Percentiles rank a stretch among this genome's conserved stretches.
Evolutionary conservation across 345 rosid species (phyloP).

Genomic region (Sonneratia caseolaris): DNA sequence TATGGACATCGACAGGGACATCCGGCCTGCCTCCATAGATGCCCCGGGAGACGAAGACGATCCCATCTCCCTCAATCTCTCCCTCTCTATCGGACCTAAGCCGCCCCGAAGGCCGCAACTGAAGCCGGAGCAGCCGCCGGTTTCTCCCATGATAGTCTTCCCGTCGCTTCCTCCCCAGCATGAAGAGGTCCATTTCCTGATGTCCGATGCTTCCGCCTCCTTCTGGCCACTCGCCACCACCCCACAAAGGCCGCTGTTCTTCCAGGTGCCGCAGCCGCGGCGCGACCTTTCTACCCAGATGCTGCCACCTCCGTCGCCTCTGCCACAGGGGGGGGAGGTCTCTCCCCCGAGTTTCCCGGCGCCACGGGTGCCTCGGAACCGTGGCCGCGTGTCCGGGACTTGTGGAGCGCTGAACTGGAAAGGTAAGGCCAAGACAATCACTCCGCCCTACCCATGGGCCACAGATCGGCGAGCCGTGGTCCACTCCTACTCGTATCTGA

Average conservation of each 20-base stretch:
- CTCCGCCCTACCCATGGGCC: constrained; percentile 66
- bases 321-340: not conserved
- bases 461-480: constrained; percentile 40
- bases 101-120: no score
- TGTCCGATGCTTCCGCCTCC: not conserved
- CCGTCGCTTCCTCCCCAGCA: no score
- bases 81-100: no score
- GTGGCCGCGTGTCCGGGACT: not conserved
- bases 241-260: not conserved
- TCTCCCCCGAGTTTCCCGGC: not conserved
- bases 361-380: not conserved
- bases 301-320: not conserved
- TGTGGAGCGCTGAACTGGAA: not conserved
- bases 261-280: not conserved
- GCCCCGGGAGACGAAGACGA: no score
- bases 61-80: no score
- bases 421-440: constrained; percentile 27
- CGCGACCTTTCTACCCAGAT: no score
- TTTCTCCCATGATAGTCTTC: not conserved
- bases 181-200: not conserved
- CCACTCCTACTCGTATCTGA: constrained; percentile 27
- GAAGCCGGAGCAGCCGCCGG: no score
- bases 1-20: no score
- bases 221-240: not conserved
- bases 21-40: no score